phyloP scores from a whole-genome alignment of 2,329 filamentous ascomycete species.

The Fusarium sublunatum region DNA sequence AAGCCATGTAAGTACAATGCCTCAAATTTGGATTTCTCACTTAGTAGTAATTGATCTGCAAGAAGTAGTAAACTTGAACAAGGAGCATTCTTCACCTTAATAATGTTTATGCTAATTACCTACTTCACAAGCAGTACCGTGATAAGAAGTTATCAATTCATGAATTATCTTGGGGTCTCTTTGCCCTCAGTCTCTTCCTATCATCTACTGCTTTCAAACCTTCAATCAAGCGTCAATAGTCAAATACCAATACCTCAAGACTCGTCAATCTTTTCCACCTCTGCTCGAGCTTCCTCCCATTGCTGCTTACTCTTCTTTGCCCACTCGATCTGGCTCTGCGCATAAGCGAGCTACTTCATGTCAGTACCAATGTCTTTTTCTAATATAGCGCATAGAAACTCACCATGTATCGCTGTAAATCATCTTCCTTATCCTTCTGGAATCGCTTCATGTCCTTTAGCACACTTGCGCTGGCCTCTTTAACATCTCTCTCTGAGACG shows the following conservation, averaged over 20 bases:
- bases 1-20: too few species aligned
- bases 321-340: conserved; percentile 93
- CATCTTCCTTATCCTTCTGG: conserved; percentile 94
- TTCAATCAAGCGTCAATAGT: conserved; percentile 7
- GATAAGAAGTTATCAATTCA: conserved; percentile 11
- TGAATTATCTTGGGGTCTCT: conserved; percentile 36
- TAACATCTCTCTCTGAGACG: conserved; percentile 90
- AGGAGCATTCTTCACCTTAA: too few species aligned
- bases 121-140: conserved; percentile 17
- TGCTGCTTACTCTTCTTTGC: conserved; percentile 88
- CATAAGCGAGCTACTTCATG: conserved; percentile 80
- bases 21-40: too few species aligned
- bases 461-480: conserved; percentile 89
- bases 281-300: conserved; percentile 89
- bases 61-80: too few species aligned
- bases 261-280: conserved; percentile 88
- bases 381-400: conserved; percentile 50
- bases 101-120: conserved; percentile 5
- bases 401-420: conserved; percentile 95
- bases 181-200: conserved; percentile 17
- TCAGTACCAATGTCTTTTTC: conserved; percentile 32
- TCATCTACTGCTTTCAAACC: conserved; percentile 18
- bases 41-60: too few species aligned
- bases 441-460: conserved; percentile 92
- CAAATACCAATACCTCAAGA: conserved; percentile 49